phyloP scores from a whole-genome alignment of 805 yeast genomes.

The Yarrowia alimentaria region DNA sequence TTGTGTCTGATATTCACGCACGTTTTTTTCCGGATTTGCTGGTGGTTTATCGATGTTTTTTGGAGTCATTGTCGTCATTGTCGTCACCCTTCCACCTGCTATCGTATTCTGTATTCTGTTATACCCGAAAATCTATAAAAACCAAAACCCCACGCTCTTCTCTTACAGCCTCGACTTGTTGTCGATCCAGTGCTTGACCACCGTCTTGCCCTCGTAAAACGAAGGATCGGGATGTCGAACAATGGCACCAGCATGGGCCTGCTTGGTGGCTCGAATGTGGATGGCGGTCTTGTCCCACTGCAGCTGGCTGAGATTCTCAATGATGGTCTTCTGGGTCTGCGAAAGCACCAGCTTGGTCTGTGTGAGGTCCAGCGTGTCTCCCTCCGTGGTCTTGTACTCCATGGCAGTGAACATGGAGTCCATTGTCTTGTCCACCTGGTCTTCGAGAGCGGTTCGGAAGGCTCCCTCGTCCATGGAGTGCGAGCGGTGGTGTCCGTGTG shows the following conservation, averaged over 20 bases:
- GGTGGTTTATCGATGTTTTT: no score
- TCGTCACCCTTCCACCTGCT: no score
- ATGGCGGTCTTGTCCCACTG: conserved; percentile 72
- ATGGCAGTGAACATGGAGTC: conserved; percentile 42
- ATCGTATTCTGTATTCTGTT: no score
- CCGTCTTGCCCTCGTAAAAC: conserved; percentile 67
- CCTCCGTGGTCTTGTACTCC: conserved; percentile 24
- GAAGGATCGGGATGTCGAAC: conserved; percentile 56
- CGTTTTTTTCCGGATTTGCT: no score
- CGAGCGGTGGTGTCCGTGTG: conserved; percentile 17
- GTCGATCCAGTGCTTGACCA: conserved; percentile 62
- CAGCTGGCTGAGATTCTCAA: conserved; percentile 55
- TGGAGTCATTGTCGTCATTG: no score
- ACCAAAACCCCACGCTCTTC: no score
- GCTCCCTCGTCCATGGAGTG: conserved; percentile 25
- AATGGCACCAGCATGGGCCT: conserved; percentile 81
- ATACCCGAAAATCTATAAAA: no score
- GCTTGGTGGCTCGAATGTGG: conserved; percentile 59
- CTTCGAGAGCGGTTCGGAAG: conserved; percentile 43
- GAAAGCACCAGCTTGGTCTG: conserved; percentile 23
- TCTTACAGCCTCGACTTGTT: conserved; percentile 41
- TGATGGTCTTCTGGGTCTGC: conserved; percentile 49
- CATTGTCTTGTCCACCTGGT: conserved; percentile 61
- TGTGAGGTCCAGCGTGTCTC: conserved; percentile 19
- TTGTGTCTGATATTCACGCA: no score